Evolutionary conservation across 768 basidiomycete genomes (phyloP).

Genomic region (Mycena kentingensis): DNA sequence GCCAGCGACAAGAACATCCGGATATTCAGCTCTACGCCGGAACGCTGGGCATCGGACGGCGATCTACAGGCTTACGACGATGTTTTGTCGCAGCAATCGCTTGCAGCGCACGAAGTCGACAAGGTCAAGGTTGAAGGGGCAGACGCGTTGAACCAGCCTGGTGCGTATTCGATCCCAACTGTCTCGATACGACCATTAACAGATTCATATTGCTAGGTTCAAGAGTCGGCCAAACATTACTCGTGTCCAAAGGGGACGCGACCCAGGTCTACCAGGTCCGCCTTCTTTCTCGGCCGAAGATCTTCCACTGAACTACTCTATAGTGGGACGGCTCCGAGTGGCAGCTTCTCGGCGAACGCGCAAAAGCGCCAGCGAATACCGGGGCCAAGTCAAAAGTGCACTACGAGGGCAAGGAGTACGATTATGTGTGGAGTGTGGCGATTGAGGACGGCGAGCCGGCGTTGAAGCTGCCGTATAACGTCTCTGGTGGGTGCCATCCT

Average conservation of each 20-base stretch:
- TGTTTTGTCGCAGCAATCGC: conserved; percentile 71
- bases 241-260: conserved; percentile 76
- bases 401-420: conserved; percentile 85
- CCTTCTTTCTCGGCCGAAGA: conserved; percentile 4
- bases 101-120: conserved; percentile 89
- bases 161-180: conserved; percentile 41
- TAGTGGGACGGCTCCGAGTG: conserved; percentile 87
- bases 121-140: conserved; percentile 84
- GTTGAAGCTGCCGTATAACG: conserved; percentile 93
- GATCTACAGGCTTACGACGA: conserved; percentile 74
- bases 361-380: conserved; percentile 86
- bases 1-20: conserved; percentile 87
- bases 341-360: conserved; percentile 95
- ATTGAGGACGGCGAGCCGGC: conserved; percentile 91
- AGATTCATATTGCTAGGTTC: conserved; percentile 62
- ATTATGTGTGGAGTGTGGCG: conserved; percentile 99
- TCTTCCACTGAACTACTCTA: not conserved
- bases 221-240: conserved; percentile 90
- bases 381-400: conserved; percentile 83
- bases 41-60: conserved; percentile 68
- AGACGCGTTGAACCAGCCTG: conserved; percentile 77
- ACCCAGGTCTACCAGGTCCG: conserved; percentile 91
- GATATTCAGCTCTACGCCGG: conserved; percentile 76
- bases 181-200: not conserved
- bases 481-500: conserved; percentile 56